A percentile compares a stretch with the other conserved stretches of the same genome.
phyloP scores from a whole-genome alignment of 306 rosid species.

The Quercus variabilis region DNA sequence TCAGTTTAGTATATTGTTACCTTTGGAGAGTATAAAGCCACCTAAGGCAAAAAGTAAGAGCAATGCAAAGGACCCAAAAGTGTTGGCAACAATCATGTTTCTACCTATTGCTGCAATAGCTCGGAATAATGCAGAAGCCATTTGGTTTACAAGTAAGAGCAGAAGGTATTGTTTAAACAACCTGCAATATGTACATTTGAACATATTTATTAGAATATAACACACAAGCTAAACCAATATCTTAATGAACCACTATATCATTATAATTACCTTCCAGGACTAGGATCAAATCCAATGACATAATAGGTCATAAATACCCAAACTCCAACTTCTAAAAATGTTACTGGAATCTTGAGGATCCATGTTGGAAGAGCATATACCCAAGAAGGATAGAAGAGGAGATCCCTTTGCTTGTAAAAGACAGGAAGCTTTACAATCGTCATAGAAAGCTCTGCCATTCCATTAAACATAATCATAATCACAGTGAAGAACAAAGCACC shows the following conservation, averaged over 20 bases:
- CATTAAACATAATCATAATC: conserved; percentile 33
- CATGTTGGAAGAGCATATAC: conserved; percentile 36
- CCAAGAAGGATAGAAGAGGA: conserved; percentile 43
- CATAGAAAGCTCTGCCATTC: conserved; percentile 40
- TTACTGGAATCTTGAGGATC: conserved; percentile 39
- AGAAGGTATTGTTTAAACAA: conserved; percentile 35
- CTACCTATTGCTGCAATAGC: conserved; percentile 19
- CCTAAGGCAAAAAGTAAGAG: conserved; percentile 25
- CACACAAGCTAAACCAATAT: not conserved
- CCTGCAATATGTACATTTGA: conserved; percentile 19
- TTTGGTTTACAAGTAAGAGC: conserved; percentile 31
- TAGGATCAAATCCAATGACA: conserved; percentile 42
- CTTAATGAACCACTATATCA: not conserved
- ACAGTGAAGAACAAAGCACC: conserved; percentile 35
- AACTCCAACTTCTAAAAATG: conserved; percentile 30
- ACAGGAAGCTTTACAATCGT: conserved; percentile 44
- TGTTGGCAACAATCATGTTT: conserved; percentile 22
- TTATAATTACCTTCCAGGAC: conserved; percentile 21
- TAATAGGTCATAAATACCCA: conserved; percentile 44
- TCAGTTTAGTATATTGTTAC: not conserved
- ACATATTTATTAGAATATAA: not conserved
- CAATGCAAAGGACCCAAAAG: conserved; percentile 26
- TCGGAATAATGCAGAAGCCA: conserved; percentile 37
- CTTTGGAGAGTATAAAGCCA: conserved; percentile 9
- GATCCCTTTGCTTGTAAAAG: conserved; percentile 47